Base-by-base conservation (phyloP, 495 filamentous ascomycete species). In the Aspergillus diversus region DNA sequence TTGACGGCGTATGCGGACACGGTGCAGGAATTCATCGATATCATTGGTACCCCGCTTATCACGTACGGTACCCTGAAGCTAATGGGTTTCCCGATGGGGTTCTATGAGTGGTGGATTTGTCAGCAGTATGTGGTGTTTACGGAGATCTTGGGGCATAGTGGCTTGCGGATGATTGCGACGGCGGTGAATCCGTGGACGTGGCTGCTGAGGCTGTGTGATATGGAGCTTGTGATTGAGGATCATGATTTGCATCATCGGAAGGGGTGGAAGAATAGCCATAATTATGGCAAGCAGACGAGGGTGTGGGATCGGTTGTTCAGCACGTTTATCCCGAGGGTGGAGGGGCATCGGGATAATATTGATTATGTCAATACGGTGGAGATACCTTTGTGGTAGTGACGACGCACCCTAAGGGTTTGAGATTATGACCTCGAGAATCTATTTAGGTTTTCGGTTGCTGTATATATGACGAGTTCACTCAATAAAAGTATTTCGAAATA, bases 61-160 rank as follows among this genome's bases (percentile, higher is more conserved):
- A 76, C 77, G 0, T 80, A 75, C 54, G 55, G 72, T 27, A 75
- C 59, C 15, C 43, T 80, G 0, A 63, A 66, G 11, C 47, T 71
- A 0, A 58, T 77, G 61, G 77, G 77, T 2, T 56, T 80, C 46
- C 75, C 75, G 6, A 70, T 80, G 69, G 77, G 76, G 0, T 80
- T 78, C 61, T 80, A 80, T 43, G 77, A 80, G 57, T 80, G 77
- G 77, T 80, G 75, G 75, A 60, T 80, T 8, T 80, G 77, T 37
- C 76, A 80, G 15, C 60, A 74, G 56, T 80, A 80, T n/a, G 70
- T 80, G 9, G 73, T 72, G 0, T 78, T 77, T 59, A 71, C 76
- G 1, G 77, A 80, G 56, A 71, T 80, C 0, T 71, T 75, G 16
- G 77, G 77, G 0, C 77, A 80, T 35, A 75, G 72, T 43, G 77